Base-by-base conservation (phyloP, 805 yeast species). In the Wickerhamomyces bovis region DNA sequence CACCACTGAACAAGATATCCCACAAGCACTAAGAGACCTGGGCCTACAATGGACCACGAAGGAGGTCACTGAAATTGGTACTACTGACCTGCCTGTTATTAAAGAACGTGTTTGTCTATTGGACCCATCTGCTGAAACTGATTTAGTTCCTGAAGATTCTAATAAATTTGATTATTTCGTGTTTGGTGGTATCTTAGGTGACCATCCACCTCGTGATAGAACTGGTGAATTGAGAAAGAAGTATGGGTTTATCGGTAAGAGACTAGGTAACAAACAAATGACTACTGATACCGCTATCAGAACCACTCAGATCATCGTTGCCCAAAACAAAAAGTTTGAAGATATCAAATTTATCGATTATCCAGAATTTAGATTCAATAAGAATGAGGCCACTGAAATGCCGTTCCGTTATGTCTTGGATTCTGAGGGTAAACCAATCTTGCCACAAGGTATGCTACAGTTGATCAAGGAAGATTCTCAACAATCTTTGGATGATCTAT, bases 251-350 rank as follows among this genome's bases (percentile, higher is more conserved):
- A 80, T 78, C 1, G 96, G 97, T 9, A 81, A 94, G 68, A 77
- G 96, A 63, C 72, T 92, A 44, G 98, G 97, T 2, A 77, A 72
- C 44, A 77, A 85, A 54, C 99, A 92, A 64, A 94, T 92, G 98
- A 89, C 98, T 16, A 92, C 99, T 0, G 99, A 92, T 62, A 92
- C 99, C 1, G 98, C 98, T 0, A 84, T 94, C 30, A 78, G 99
- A 65, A 89, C 95, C 18, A 89, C 97, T 1, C 89, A 89, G 58
- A 61, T 76, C 40, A 90, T 92, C 25, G 70, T 88, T n/a, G 80
- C 81, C 48, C 75, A 77, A 39, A 68, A 73, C 45, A 69, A 57
- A 2, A 62, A 65, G 21, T 85, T 92, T 56, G 86, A 85, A 52
- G 77, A 85, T 44, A 88, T 94, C 51, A 77, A 78, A 46, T 92